Evolutionary conservation across 306 rosid species (phyloP), one percentile per base, ranked within the genome.

Genomic region (Sindora glabra): DNA sequence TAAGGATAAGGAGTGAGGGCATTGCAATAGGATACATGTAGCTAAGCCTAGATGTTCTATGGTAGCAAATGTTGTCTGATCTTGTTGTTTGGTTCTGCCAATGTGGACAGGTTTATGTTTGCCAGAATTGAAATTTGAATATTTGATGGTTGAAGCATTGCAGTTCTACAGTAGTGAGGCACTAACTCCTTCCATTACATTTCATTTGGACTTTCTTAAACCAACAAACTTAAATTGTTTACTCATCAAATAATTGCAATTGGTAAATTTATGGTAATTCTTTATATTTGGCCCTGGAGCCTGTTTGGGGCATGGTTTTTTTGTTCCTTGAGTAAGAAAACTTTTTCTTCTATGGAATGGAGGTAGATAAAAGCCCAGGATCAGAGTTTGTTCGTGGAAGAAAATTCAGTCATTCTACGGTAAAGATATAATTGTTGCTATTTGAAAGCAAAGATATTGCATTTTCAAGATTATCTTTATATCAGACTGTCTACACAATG

Each of bases 251-350:
- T 45, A 67, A 29, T 67, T 29, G 36, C 46, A 56, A 62, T 16
- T 18, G 48, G 38, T 29, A 29, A 29, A 29, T 4, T 29, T 9
- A 4, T 29, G 34, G 34, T 9, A 29, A n/a, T n/a, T n/a, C n/a
- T n/a, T 56, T 48, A 69, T 46, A 71, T 34, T 29, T 56, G 49
- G 63, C 30, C 62, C 52, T 77, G 72, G 74, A 63, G 72, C 64
- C 41, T 50, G 25, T 51, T 60, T 46, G 60, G 50, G n/a, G n/a
- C n/a, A n/a, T n/a, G n/a, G n/a, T n/a, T n/a, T n/a, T n/a, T n/a
- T n/a, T n/a, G n/a, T n/a, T n/a, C n/a, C n/a, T n/a, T n/a, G n/a
- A n/a, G n/a, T n/a, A n/a, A n/a, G n/a, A n/a, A n/a, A n/a, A n/a
- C n/a, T n/a, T n/a, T n/a, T n/a, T n/a, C n/a, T n/a, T n/a, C n/a